Evolutionary conservation across 2,329 filamentous ascomycete species (phyloP).

Genomic region (Lachnellula willkommii): DNA sequence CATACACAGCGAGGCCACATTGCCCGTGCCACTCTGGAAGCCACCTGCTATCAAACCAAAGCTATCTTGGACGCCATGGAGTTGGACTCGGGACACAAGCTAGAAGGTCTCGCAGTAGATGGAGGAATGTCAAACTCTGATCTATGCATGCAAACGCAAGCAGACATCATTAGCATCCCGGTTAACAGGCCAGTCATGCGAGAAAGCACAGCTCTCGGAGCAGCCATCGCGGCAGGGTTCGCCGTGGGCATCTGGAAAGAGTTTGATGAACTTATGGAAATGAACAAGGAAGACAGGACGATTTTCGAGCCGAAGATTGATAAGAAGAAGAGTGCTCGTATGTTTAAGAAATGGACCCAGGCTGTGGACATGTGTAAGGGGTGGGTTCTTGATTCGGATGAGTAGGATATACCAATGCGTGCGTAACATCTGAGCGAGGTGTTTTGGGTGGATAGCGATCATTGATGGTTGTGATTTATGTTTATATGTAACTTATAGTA

Average conservation of each 20-base stretch:
- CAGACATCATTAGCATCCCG: conserved; percentile 73
- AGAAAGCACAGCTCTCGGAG: conserved; percentile 76
- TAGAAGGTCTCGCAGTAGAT: conserved; percentile 61
- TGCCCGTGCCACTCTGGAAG: conserved; percentile 65
- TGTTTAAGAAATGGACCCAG: conserved; percentile 69
- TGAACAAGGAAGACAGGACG: conserved; percentile 65
- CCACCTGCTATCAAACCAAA: conserved; percentile 69
- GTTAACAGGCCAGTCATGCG: conserved; percentile 75
- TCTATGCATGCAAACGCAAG: conserved; percentile 73
- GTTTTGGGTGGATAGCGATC: background rate
- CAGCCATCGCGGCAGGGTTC: conserved; percentile 77
- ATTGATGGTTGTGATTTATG: background rate
- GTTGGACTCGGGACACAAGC: conserved; percentile 60
- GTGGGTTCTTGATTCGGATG: conserved; percentile 44
- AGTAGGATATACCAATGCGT: background rate
- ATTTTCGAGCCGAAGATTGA: conserved; percentile 63
- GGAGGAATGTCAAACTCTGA: conserved; percentile 69
- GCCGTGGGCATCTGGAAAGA: conserved; percentile 69
- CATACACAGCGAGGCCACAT: conserved; percentile 67
- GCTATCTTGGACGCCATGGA: conserved; percentile 70
- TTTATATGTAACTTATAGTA: background rate
- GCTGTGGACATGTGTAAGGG: conserved; percentile 75
- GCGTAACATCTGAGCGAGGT: background rate
- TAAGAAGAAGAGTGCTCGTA: conserved; percentile 51
- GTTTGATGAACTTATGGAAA: conserved; percentile 64